These are phyloP conservation scores for Suillus brevipes DNA, from an alignment of 768 basidiomycete species.

Conservation along the genomic window DNA sequence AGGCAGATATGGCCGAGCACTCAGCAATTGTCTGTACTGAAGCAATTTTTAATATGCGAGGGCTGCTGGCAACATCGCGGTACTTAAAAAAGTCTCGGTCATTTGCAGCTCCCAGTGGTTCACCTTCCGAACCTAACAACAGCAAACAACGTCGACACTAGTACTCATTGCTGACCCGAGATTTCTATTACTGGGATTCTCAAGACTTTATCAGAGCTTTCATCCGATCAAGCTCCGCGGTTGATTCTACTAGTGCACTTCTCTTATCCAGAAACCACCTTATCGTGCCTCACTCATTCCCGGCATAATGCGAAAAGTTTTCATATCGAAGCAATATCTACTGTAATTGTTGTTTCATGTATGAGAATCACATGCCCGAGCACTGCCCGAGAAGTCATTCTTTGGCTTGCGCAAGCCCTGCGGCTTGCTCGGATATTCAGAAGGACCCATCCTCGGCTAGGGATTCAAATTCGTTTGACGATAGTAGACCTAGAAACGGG, in stretches of 20 bases:
- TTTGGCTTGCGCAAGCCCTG: neutral
- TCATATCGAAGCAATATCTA: neutral
- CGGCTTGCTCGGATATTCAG: slow-evolving; percentile 4
- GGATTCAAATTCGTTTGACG: neutral
- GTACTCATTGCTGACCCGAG: neutral
- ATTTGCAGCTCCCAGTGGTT: neutral
- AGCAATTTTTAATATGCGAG: neutral
- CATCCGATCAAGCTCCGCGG: neutral
- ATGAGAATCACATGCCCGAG: slow-evolving; percentile 1
- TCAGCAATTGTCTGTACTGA: neutral
- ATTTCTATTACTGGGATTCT: neutral
- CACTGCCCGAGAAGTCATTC: slow-evolving; percentile 4
- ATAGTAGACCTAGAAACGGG: neutral
- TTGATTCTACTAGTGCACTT: neutral
- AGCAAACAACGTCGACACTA: neutral
- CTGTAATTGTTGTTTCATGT: neutral
- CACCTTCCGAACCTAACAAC: neutral
- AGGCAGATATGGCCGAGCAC: neutral
- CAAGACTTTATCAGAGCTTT: no score
- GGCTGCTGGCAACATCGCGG: neutral
- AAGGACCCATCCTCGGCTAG: neutral
- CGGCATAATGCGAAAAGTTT: neutral
- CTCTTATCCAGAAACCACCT: neutral
- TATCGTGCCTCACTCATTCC: neutral
- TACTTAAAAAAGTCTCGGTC: neutral